Evolutionary conservation across 495 filamentous ascomycete species (phyloP), one percentile per base, ranked within the genome.

Genomic region (Emericellopsis terricola): DNA sequence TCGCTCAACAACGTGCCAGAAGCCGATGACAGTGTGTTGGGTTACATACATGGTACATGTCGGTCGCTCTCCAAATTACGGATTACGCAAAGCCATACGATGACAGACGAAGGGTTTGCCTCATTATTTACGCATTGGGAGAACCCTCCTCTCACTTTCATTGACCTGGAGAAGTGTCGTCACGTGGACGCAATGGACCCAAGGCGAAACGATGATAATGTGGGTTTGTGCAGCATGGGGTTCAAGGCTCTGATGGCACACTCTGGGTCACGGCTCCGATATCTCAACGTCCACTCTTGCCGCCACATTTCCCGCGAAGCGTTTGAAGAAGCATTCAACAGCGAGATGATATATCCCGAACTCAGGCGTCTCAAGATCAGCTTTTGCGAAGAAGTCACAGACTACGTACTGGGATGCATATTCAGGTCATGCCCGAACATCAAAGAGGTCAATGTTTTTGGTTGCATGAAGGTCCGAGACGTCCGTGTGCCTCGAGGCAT

Each of bases 171-270:
- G 31, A 71, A 71, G 30, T 78, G 73, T 37, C 74, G 83, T 19
- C 69, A 83, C 41, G 45, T 85, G 18, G 82, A 92, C 42, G 67
- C 77, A 39, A 45, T 60, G 15, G 33, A 46, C 0, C 59, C 62
- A 13, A 45, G 53, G 14, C 41, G 51, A n/a, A 82, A 78, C 43
- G 65, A 71, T 2, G 57, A 73, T 38, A 57, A 60, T 14, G 53
- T 80, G 19, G 83, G 83, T 13, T 68, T 93, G 35, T 79, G 73
- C 29, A 76, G 72, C 8, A 47, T 61, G 26, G 82, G 79, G 0
- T 86, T 94, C 51, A 43, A 62, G 30, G 76, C 82, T 1, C 51
- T 93, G 33, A 92, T 94, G 80, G 54, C 54, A n/a, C 85, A 93
- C 46, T 92, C 84, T 1, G 78, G 79, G 24, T 41, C 47, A 6